Evolutionary conservation across 805 yeast genomes (phyloP).

Genomic region (Yarrowia phangngaensis): DNA sequence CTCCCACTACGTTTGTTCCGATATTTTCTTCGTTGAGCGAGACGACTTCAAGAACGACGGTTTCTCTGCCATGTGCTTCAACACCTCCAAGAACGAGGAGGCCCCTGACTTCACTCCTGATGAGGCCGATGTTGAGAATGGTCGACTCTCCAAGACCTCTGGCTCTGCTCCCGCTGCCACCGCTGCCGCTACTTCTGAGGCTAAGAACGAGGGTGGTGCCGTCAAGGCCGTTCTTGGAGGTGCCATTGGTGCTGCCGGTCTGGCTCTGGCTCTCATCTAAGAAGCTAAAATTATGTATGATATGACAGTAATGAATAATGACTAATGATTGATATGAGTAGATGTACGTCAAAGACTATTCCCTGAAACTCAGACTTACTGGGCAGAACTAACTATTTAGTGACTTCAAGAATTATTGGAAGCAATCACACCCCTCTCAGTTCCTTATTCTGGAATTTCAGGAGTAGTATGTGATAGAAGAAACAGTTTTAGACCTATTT

Average conservation of each 20-base stretch:
- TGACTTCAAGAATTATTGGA: no score
- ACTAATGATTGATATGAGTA: no score
- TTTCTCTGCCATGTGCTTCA: constrained; percentile 43
- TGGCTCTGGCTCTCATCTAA: constrained; percentile 25
- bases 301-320: constrained; percentile 14
- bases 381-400: no score
- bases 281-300: constrained; percentile 1
- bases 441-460: no score
- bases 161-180: constrained; percentile 69
- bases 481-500: no score
- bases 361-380: no score
- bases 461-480: no score
- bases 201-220: constrained; percentile 45
- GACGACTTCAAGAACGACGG: constrained; percentile 40
- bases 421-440: no score
- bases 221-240: constrained; percentile 36
- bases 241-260: constrained; percentile 26
- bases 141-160: constrained; percentile 42
- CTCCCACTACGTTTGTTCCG: constrained; percentile 49
- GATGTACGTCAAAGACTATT: no score
- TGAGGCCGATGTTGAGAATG: constrained; percentile 25
- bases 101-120: constrained; percentile 39
- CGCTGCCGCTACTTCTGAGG: constrained; percentile 71
- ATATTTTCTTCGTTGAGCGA: constrained; percentile 43
- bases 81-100: constrained; percentile 42